Base-by-base conservation (phyloP, 805 yeast species). In the Maudiozyma barnettii region DNA sequence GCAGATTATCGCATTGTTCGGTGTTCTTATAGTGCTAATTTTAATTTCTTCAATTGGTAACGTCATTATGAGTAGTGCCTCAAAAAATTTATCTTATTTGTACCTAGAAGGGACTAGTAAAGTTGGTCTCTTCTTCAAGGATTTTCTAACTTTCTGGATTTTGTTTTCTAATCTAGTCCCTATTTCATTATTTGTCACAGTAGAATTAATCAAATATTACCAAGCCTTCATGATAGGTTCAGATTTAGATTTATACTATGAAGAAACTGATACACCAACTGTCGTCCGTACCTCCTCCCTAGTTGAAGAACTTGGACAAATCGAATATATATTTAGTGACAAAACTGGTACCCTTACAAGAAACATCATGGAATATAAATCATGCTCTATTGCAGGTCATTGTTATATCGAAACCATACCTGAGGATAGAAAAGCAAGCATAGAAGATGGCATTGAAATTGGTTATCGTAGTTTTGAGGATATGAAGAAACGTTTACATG, bases 291-390 rank as follows among this genome's bases (percentile, higher is more conserved):
- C 99, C 0, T 91, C 98, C 1, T 84, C 96, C 13, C 74, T 93
- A 56, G 99, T 93, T 6, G 99, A 93, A 66, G 99, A 93, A 58
- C 72, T 93, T 53, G 99, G 99, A 23, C 99, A 93, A 65, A 90
- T 93, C 58, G 95, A 91, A 62, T 90, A 89, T 61, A 85, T 93
- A 20, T 93, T 93, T 68, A 86, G 96, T 64, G 99, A 93, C 66
- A 93, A 93, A 63, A 93, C 99, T 0, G 99, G 99, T 29, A 93
- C 99, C 0, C 72, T 93, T 49, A 93, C 99, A 0, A 71, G 97
- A 66, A 93, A 93, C 61, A 83, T 93, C 47, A 93, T 93, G 99
- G 98, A 89, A 66, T 93, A 87, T 68, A 89, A 86, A 63, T 80
- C 93, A 8, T 89, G 96, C 58, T 78, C 96, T 0, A 88, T 93